Conservation (phyloP, 805 yeast species). For the Kodamaea neixiangensis region DNA sequence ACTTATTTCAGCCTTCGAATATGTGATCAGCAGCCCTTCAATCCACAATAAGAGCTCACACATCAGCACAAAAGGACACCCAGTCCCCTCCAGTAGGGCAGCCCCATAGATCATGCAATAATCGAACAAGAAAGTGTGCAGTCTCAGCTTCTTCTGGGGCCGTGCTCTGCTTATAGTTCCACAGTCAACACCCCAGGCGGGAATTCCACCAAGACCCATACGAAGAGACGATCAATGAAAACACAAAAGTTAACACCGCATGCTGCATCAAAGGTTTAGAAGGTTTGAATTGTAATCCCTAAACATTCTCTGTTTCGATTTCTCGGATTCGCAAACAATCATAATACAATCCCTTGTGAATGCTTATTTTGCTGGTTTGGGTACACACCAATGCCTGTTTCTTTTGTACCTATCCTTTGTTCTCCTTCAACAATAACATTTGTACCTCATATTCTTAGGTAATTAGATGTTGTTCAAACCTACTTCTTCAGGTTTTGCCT, state of each 20-base stretch:
- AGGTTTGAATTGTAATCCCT: not conserved
- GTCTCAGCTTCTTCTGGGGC: not conserved
- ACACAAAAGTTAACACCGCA: not conserved
- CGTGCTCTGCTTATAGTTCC: not conserved
- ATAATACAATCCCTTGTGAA: not conserved
- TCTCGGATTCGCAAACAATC: not conserved
- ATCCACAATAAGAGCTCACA: not conserved
- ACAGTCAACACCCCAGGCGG: not conserved
- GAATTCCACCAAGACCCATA: not conserved
- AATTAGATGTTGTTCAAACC: constrained; percentile 1
- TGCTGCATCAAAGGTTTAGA: not conserved
- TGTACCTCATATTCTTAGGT: not conserved
- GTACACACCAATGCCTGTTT: not conserved
- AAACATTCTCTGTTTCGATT: constrained; percentile 1
- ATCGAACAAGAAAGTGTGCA: not conserved
- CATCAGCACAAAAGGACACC: not conserved
- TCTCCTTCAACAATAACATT: not conserved
- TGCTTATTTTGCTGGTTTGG: not conserved
- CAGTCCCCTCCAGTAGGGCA: not conserved
- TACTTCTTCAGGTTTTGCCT: not conserved
- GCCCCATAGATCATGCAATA: not conserved
- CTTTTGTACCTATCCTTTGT: constrained; percentile 1
- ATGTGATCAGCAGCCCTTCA: constrained; percentile 2
- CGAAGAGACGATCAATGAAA: not conserved
- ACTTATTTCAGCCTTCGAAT: not conserved